Evolutionary conservation across 2,329 filamentous ascomycete species (phyloP).

Genomic region (Aschersonia sp.): DNA sequence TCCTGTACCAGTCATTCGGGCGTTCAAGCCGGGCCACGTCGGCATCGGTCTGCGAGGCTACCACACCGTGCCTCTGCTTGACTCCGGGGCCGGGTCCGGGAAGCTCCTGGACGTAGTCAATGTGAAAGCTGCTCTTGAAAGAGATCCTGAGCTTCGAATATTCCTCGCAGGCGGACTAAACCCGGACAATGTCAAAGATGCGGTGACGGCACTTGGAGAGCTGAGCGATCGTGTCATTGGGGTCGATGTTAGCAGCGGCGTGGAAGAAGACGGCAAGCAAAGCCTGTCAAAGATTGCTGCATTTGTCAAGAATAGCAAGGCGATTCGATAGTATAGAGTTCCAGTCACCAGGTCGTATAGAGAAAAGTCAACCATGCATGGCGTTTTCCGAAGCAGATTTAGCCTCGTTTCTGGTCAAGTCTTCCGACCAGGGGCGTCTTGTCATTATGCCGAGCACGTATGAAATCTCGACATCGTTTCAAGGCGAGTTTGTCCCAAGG

Average conservation of each 20-base stretch:
- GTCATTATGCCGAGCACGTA: too few relatives aligned
- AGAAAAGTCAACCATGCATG: neutral
- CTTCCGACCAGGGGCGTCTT: too few relatives aligned
- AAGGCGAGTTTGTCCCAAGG: too few relatives aligned
- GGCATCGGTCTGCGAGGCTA: constrained; percentile 63
- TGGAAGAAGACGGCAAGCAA: constrained; percentile 74
- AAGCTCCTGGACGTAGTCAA: constrained; percentile 58
- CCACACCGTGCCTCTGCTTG: constrained; percentile 71
- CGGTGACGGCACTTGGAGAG: constrained; percentile 48
- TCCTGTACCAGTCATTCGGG: constrained; percentile 79
- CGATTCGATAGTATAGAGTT: constrained; percentile 26
- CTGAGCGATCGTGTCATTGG: constrained; percentile 53
- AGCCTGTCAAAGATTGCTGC: constrained; percentile 64
- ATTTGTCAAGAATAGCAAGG: constrained; percentile 67
- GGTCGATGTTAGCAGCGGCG: constrained; percentile 89
- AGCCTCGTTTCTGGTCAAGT: neutral
- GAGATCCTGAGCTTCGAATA: constrained; percentile 57
- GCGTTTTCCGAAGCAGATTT: neutral
- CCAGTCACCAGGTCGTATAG: neutral
- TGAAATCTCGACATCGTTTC: too few relatives aligned
- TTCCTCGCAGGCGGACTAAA: constrained; percentile 77
- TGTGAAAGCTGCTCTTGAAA: constrained; percentile 51
- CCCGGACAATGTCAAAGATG: constrained; percentile 60
- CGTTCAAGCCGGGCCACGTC: constrained; percentile 65
- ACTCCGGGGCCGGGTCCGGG: constrained; percentile 77